Evolutionary conservation across 176 grass and related monocot species (phyloP), one percentile per base, ranked within the genome.

Genomic region (Raddia distichophylla): DNA sequence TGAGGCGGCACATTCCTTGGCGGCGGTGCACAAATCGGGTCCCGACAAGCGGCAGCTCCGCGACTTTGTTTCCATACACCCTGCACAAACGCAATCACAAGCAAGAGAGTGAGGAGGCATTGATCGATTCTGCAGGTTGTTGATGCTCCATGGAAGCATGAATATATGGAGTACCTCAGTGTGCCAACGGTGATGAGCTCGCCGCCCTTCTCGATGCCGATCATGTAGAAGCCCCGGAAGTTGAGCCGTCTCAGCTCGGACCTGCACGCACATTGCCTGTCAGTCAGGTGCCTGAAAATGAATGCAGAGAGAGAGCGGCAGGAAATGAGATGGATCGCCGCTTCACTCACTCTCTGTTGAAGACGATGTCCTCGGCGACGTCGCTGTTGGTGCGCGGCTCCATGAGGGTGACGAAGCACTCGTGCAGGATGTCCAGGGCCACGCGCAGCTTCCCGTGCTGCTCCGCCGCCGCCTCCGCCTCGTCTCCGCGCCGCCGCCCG

Each of bases 361-460:
- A 92, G 62, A 92, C 57, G 6, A 95, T 20, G 80, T 92, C 93
- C 48, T 53, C 81, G 10, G 52, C 50, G 22, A 92, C 64, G 80
- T 95, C 84, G 48, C 34, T 90, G 18, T 62, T 65, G 1, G 93
- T 92, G 59, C 65, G 82, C 14, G 87, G 78, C 69, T 92, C 93
- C 11, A 80, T 74, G 18, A 94, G 83, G 0, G 87, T 45, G 20
- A 92, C 72, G 80, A 95, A 95, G 77, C 87, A 92, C 22, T 95
- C 90, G 40, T 88, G 76, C 68, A 95, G 86, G 43, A 95, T 82
- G 44, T 95, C 93, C n/a, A 87, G 54, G 2, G 93, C 87, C n/a
- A 83, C 35, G 54, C 54, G 80, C 10, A 92, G 64, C 65, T 84
- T 86, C 13, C 75, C 76, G 80, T 90, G 82, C 20, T 60, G 47